These are phyloP conservation scores for Amylocystis lapponica DNA, from an alignment of 768 basidiomycete genomes.

Conservation along the genomic window DNA sequence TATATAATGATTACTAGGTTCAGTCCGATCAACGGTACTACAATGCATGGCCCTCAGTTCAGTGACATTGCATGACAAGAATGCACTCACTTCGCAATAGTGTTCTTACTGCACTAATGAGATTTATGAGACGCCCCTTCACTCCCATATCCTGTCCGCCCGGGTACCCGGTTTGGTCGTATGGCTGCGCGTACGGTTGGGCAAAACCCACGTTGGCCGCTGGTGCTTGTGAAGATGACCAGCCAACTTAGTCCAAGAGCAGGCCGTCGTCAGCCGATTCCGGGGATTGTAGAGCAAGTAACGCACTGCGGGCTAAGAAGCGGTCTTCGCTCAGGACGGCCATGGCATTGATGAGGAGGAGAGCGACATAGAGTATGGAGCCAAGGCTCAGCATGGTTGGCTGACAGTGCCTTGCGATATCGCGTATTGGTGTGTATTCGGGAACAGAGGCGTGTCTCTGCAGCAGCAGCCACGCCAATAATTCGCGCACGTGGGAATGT, in stretches of 20 bases:
- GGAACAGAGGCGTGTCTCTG: not conserved
- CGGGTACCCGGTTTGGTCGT: constrained; percentile 60
- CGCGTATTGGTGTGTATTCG: too few species aligned
- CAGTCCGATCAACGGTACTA: constrained; percentile 87
- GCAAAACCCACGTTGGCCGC: constrained; percentile 52
- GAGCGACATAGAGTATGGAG: constrained; percentile 74
- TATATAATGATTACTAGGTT: constrained; percentile 87
- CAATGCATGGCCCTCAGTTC: constrained; percentile 8
- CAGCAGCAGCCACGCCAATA: not conserved
- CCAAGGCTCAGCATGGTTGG: constrained; percentile 62
- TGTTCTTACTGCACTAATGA: constrained; percentile 93
- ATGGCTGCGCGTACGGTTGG: constrained; percentile 64
- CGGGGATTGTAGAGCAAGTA: too few species aligned
- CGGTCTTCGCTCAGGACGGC: constrained; percentile 95
- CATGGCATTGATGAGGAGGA: constrained; percentile 90
- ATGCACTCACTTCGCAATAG: constrained; percentile 88
- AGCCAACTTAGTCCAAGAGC: constrained; percentile 60
- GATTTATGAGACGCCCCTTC: constrained; percentile 83
- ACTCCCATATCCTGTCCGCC: constrained; percentile 55
- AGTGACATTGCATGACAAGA: constrained; percentile 1
- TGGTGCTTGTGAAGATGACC: constrained; percentile 68
- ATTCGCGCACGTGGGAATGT: not conserved
- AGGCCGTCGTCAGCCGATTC: too few species aligned
- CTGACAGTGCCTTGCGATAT: too few species aligned
- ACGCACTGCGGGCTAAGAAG: constrained; percentile 87